Percentiles rank a stretch among this genome's conserved stretches.
Evolutionary conservation across 192 early-diverging fungal species (phyloP).

Genomic region (Dimargaris cristalligena): DNA sequence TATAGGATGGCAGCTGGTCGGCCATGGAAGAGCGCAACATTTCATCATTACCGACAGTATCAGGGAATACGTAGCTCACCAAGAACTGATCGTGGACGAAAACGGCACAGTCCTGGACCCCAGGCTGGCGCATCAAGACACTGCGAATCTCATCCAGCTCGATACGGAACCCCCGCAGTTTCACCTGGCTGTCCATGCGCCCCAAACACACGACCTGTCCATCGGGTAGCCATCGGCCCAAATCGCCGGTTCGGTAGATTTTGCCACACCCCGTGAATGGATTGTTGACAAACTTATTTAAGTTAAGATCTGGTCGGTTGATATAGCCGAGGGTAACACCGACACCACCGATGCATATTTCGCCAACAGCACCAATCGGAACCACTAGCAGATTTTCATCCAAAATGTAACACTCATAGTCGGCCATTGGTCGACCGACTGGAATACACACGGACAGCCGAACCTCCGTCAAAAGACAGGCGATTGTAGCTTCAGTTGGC

Average conservation of each 20-base stretch:
- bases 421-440: not conserved
- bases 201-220: slow-evolving; percentile 41
- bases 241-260: slow-evolving; percentile 46
- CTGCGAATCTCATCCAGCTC: slow-evolving; percentile 43
- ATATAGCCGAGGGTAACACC: slow-evolving; percentile 45
- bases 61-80: not conserved
- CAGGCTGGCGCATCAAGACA: too few species aligned
- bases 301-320: slow-evolving; percentile 24
- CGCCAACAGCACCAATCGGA: slow-evolving; percentile 24
- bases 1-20: not conserved
- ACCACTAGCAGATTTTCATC: not conserved
- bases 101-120: not conserved
- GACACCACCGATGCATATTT: slow-evolving; percentile 36
- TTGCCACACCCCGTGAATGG: slow-evolving; percentile 26
- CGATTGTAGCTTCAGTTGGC: slow-evolving; percentile 1
- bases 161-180: slow-evolving; percentile 50
- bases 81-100: slow-evolving; percentile 6
- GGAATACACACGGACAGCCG: not conserved
- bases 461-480: not conserved
- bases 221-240: slow-evolving; percentile 40
- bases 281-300: slow-evolving; percentile 35
- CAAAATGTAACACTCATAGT: not conserved
- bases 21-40: not conserved
- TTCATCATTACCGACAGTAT: not conserved
- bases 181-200: slow-evolving; percentile 46